Percentiles rank a stretch among this genome's conserved stretches.
Conservation (phyloP, 2,329 filamentous ascomycete species). For the Fusarium sp. region DNA sequence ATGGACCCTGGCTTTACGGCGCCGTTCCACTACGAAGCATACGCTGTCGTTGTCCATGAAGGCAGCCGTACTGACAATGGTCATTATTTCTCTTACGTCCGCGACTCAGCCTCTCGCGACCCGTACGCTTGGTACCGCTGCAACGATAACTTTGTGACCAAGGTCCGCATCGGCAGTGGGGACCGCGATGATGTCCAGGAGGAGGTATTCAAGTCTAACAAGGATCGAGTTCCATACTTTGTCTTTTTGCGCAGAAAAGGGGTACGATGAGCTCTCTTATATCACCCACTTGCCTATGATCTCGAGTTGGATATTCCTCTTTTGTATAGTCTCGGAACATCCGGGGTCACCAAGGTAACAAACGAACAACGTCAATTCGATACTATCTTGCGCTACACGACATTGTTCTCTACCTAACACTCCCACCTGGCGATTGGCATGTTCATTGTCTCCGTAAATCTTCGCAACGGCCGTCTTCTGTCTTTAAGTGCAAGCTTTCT, state of each 20-base stretch:
- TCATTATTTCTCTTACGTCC: slow-evolving; percentile 81
- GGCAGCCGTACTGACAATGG: slow-evolving; percentile 76
- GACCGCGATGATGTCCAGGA: slow-evolving; percentile 51
- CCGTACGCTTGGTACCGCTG: slow-evolving; percentile 61
- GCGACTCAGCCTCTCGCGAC: slow-evolving; percentile 62
- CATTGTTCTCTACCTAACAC: neutral
- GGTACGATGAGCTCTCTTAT: slow-evolving; percentile 26
- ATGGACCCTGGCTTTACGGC: slow-evolving; percentile 56
- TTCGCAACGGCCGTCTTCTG: slow-evolving; percentile 2
- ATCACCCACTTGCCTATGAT: neutral
- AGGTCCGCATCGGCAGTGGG: slow-evolving; percentile 56
- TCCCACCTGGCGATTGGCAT: neutral
- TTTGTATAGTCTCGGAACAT: slow-evolving; percentile 2
- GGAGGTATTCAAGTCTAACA: slow-evolving; percentile 53
- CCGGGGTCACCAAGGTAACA: neutral
- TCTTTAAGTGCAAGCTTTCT: slow-evolving; percentile 9
- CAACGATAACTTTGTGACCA: slow-evolving; percentile 58
- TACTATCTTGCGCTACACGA: neutral
- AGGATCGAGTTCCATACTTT: slow-evolving; percentile 58
- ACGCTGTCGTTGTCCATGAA: slow-evolving; percentile 83
- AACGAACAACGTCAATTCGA: neutral
- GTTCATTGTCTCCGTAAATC: neutral
- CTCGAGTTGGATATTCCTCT: neutral
- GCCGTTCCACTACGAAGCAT: slow-evolving; percentile 84
- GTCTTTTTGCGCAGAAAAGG: slow-evolving; percentile 58